phyloP scores from a whole-genome alignment of 1,284 basidiomycete species.

The Trichosporon inkin region DNA sequence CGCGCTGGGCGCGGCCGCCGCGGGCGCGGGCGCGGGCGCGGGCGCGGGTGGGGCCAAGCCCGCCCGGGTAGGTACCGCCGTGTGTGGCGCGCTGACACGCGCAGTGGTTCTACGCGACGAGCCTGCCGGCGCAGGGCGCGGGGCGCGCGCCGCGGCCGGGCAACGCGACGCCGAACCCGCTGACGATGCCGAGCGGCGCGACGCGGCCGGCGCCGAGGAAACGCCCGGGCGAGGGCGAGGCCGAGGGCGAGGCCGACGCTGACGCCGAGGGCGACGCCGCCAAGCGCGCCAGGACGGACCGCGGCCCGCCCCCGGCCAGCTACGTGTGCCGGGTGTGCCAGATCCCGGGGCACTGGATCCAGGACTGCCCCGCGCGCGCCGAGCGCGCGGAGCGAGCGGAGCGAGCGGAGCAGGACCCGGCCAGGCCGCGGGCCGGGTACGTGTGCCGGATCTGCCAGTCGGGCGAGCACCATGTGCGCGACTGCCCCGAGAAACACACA shows the following conservation, averaged over 20 bases:
- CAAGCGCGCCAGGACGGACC: constrained; percentile 50
- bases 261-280: constrained; percentile 45
- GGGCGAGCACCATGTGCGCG: constrained; percentile 76
- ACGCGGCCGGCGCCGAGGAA: constrained; percentile 38
- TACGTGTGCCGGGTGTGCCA: constrained; percentile 83
- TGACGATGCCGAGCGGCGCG: constrained; percentile 20
- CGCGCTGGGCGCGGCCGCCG: constrained; percentile 65
- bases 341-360: constrained; percentile 52
- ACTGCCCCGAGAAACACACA: constrained; percentile 73
- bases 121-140: constrained; percentile 56
- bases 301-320: constrained; percentile 61
- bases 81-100: background rate
- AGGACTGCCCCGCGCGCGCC: constrained; percentile 45
- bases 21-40: constrained; percentile 53
- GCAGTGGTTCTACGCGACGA: constrained; percentile 75
- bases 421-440: constrained; percentile 41
- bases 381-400: too few relatives aligned
- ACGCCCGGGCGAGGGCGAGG: constrained; percentile 67
- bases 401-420: constrained; percentile 25
- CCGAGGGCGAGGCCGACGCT: too few relatives aligned
- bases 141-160: constrained; percentile 35
- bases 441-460: constrained; percentile 47
- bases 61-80: constrained; percentile 62
- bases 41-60: constrained; percentile 67
- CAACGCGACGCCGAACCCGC: constrained; percentile 44